These are phyloP conservation scores for Mycena crocata DNA, from an alignment of 768 basidiomycete genomes.

Conservation along the genomic window DNA sequence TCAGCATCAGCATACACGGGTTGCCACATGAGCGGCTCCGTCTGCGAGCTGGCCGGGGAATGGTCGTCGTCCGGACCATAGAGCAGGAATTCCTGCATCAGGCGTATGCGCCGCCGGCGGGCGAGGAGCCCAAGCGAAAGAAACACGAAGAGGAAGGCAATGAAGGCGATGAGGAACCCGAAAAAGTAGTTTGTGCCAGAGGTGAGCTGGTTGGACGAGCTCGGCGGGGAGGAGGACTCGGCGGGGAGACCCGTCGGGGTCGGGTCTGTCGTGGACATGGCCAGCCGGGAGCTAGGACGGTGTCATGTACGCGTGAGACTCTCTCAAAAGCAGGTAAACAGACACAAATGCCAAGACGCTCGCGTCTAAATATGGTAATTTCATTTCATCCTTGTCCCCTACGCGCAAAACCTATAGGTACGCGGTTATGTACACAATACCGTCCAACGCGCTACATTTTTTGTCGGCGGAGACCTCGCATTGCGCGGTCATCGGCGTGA, in stretches of 20 bases:
- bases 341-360: no score
- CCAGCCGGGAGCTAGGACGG: no score
- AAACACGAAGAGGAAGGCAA: slow-evolving; percentile 26
- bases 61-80: slow-evolving; percentile 22
- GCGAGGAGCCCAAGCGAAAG: slow-evolving; percentile 26
- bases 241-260: background rate
- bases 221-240: no score
- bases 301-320: no score
- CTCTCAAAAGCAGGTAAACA: no score
- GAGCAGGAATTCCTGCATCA: slow-evolving; percentile 22
- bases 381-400: no score
- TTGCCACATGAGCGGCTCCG: slow-evolving; percentile 27
- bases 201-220: slow-evolving; percentile 4
- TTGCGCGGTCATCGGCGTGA: no score
- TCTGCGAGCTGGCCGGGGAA: slow-evolving; percentile 9
- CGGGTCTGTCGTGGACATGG: slow-evolving; percentile 6
- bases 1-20: slow-evolving; percentile 10
- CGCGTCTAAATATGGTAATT: no score
- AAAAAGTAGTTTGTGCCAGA: slow-evolving; percentile 25
- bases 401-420: no score
- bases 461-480: no score
- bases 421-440: no score
- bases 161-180: slow-evolving; percentile 27
- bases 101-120: slow-evolving; percentile 23
- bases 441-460: no score